Base-by-base conservation (phyloP, 2,329 filamentous ascomycete species). In the Fonsecaea nubica region DNA sequence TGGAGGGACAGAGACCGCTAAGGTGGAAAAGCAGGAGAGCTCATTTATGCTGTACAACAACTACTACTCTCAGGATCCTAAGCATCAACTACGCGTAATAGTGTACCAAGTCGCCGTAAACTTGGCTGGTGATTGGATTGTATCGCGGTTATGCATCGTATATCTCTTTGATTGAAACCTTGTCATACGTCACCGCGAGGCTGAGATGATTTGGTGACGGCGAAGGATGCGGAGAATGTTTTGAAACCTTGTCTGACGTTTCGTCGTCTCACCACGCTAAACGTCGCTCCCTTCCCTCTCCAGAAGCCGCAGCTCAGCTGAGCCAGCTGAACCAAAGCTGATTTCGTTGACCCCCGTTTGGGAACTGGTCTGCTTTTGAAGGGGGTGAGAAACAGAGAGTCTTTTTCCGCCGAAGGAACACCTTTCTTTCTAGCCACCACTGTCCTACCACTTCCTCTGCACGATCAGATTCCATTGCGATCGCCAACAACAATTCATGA, bases 401-500 rank as follows among this genome's bases (percentile, higher is more conserved):
- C 48, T 57, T 61, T 50, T 33, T 61, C 55, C 40, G 55, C 33
- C n/a, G 38, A 52, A 55, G 54, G 53, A 40, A 42, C 48, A 45
- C 54, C 54, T 55, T 59, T 38, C 65, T 30, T 36, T 18, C 45
- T 21, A 40, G 35, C 30, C 25, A n/a, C 30, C 45, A 13, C 58
- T 33, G 25, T 60, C 48, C 58, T 53, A 4, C 36, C 3, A 25
- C 8, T 18, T 58, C 18, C 30, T 21, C 40, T 56, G 36, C 64
- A 52, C 35, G 36, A 42, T 48, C 30, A 15, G 25, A 13, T 18
- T 48, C 30, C 42, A 38, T 32, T 50, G 35, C 53, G 54, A 61
- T 57, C 66, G 58, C 35, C 45, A 18, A 42, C 40, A 6, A 42
- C 40, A 18, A 33, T 18, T 73, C 58, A 75, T 76, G 64, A 81